phyloP scores from a whole-genome alignment of 768 basidiomycete species.

The Psilocybe azurescens region DNA sequence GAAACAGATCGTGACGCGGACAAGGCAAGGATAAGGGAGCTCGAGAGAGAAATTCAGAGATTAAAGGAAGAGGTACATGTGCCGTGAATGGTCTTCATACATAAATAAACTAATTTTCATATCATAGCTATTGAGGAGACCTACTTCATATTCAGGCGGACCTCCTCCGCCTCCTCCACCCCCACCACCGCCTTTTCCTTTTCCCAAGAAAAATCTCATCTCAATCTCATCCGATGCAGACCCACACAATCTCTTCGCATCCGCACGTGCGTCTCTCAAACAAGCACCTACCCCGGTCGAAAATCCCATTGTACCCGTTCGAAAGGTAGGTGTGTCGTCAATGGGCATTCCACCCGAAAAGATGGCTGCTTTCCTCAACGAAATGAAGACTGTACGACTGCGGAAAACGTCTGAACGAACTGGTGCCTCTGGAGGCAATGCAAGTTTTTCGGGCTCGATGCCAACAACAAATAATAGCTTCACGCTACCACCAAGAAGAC shows the following conservation, averaged over 20 bases:
- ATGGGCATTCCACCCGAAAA: conserved; percentile 80
- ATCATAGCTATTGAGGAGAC: conserved; percentile 51
- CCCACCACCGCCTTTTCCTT: conserved; percentile 49
- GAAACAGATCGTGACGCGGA: conserved; percentile 55
- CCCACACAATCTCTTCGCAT: conserved; percentile 50
- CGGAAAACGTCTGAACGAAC: conserved; percentile 41
- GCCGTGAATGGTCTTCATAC: background rate
- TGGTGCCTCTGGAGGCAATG: background rate
- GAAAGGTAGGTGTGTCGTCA: conserved; percentile 64
- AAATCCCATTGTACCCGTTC: conserved; percentile 56
- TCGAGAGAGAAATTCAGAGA: conserved; percentile 69
- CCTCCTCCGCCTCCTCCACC: conserved; percentile 42
- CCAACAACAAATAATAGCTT: conserved; percentile 6
- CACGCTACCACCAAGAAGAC: background rate
- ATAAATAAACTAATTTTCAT: background rate
- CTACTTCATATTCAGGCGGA: conserved; percentile 17
- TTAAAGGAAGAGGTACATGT: conserved; percentile 61
- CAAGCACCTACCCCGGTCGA: conserved; percentile 61
- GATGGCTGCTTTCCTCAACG: conserved; percentile 81
- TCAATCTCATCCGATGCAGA: conserved; percentile 34
- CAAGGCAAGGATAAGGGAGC: conserved; percentile 62
- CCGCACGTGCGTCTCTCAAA: conserved; percentile 71
- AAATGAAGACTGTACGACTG: conserved; percentile 78
- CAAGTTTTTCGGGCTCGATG: conserved; percentile 1
- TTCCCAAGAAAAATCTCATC: conserved; percentile 33